Evolutionary conservation across 345 rosid species (phyloP), one percentile per base, ranked within the genome.

Genomic region (Eucalyptus pauciflora): DNA sequence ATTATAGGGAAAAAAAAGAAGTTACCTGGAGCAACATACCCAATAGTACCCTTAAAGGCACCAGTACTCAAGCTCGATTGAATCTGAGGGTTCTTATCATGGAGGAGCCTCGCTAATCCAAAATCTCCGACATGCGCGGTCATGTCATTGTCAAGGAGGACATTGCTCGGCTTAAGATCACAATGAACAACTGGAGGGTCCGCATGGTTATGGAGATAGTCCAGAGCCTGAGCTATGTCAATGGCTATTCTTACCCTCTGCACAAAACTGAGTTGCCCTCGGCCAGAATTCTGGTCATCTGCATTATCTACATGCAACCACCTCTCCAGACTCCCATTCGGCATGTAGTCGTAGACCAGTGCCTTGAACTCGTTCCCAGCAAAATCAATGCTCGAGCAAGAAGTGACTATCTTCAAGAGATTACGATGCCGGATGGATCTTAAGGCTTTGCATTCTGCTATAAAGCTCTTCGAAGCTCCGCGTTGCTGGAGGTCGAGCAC

Each of bases 351-450:
- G 48, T 87, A 92, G 12, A 94, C 76, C 11, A 94, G 58, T 6
- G 96, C 96, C 90, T 92, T 95, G 89, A 95, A 95, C 52, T 92
- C 91, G 33, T 94, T 91, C 64, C 96, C 92, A 33, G 90, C 86
- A 45, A 71, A 86, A 79, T 95, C 95, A 25, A 91, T 54, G 89
- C 96, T 93, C 3, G 95, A 93, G 90, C 97, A 94, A 31, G 91
- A 91, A 22, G 94, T 92, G 25, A 94, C 79, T 11, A 94, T 24
- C 86, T 94, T 95, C 50, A 94, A 89, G 50, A 95, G 92, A 88
- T 94, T 95, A 41, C 94, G 90, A 51, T 94, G 96, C 85, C 94
- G 91, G 29, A 91, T 85, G 13, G 16, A 86, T 48, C 92, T 92
- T 43, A 94, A 85, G 4, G 94, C 92, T 86, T 93, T 86, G 80